These are phyloP conservation scores for Haplosporangium sp. DNA, from an alignment of 371 early-diverging fungal species.

Conservation along the genomic window DNA sequence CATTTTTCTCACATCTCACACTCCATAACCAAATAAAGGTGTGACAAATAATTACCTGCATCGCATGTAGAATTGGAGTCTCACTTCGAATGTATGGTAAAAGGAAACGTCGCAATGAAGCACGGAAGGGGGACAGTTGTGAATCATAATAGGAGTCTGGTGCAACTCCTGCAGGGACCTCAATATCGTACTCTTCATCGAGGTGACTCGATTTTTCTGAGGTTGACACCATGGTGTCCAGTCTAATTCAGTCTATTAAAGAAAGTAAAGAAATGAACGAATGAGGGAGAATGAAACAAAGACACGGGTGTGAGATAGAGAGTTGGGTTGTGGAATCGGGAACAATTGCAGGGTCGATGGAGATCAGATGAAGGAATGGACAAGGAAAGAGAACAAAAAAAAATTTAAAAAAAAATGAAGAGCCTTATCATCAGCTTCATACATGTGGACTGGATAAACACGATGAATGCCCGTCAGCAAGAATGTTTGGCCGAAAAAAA, in stretches of 20 bases:
- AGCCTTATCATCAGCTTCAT: too few species aligned
- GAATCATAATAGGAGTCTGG: slow-evolving; percentile 54
- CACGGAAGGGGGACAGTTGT: slow-evolving; percentile 56
- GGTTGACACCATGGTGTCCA: slow-evolving; percentile 14
- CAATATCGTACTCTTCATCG: slow-evolving; percentile 47
- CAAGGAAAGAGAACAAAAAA: too few species aligned
- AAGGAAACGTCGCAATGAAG: slow-evolving; percentile 62
- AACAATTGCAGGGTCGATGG: too few species aligned
- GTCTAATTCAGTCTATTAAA: background rate
- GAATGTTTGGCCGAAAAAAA: slow-evolving; percentile 5
- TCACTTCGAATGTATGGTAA: slow-evolving; percentile 67
- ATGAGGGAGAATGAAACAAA: background rate
- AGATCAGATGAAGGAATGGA: too few species aligned
- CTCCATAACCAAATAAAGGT: too few species aligned
- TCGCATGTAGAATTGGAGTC: slow-evolving; percentile 65
- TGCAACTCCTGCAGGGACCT: slow-evolving; percentile 55
- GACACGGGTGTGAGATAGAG: background rate
- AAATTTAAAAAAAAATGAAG: too few species aligned
- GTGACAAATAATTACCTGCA: slow-evolving; percentile 61
- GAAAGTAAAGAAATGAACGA: background rate
- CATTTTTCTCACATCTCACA: background rate
- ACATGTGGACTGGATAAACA: background rate
- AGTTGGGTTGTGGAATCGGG: background rate
- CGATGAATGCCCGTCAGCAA: background rate
- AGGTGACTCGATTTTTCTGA: slow-evolving; percentile 14